A percentile compares a stretch with the other conserved stretches of the same genome.
Conservation (phyloP, 768 basidiomycete genomes). For the Daedaleopsis sinensis region DNA sequence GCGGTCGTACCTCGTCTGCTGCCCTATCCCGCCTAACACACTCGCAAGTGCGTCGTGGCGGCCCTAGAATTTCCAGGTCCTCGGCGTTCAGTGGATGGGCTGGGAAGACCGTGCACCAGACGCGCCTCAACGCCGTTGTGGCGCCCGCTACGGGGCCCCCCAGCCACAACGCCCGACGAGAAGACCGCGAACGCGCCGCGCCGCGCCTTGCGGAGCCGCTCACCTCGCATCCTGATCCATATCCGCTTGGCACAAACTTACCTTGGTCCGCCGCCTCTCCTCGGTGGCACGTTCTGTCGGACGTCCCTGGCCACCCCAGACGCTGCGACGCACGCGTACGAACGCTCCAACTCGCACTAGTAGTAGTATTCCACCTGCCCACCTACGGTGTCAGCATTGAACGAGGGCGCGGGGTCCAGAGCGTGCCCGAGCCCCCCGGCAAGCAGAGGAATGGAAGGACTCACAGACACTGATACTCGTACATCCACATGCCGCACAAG, state of each 20-base stretch:
- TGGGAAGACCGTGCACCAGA: not conserved
- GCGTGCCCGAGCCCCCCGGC: not conserved
- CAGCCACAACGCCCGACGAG: not conserved
- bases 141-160: not conserved
- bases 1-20: not conserved
- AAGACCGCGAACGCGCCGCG: constrained; percentile 5
- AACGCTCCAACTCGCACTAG: not conserved
- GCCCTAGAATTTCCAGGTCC: constrained; percentile 11
- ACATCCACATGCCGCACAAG: not conserved
- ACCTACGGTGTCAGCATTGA: not conserved
- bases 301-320: no score
- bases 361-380: not conserved
- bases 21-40: not conserved
- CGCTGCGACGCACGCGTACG: not conserved
- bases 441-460: constrained; percentile 13
- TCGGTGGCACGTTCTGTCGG: no score
- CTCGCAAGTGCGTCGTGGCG: constrained; percentile 1
- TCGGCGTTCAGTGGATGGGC: constrained; percentile 1
- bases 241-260: constrained; percentile 13
- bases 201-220: constrained; percentile 15
- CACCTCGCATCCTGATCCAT: not conserved
- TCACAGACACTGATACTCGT: not conserved
- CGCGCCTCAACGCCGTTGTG: constrained; percentile 4
- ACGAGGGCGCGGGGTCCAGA: not conserved
- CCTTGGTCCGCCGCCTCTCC: not conserved